Conservation (phyloP, 2,329 filamentous ascomycete genomes). For the Paraphaeosphaeria sporulosa region DNA sequence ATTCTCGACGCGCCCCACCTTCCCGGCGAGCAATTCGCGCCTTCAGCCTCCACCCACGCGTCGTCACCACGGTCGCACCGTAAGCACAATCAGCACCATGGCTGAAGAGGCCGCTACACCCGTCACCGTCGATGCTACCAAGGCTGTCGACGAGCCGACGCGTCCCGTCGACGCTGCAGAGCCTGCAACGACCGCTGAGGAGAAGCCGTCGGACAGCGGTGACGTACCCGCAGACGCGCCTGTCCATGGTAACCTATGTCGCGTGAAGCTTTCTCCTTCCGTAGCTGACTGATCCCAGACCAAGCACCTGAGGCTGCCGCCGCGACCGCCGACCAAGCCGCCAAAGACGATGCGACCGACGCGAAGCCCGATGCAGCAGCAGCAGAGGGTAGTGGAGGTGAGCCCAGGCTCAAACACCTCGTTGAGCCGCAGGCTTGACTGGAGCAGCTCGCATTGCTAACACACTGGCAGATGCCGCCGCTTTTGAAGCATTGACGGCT, state of each 20-base stretch:
- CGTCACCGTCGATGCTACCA: conserved; percentile 34
- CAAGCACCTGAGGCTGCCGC: conserved; percentile 30
- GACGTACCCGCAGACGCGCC: conserved; percentile 35
- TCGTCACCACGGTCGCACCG: conserved; percentile 43
- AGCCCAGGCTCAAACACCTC: conserved; percentile 18
- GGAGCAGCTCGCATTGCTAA: conserved; percentile 1
- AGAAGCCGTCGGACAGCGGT: conserved; percentile 38
- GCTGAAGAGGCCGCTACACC: conserved; percentile 44
- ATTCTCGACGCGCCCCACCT: conserved; percentile 35
- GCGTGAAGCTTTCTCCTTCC: conserved; percentile 2
- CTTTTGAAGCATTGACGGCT: conserved; percentile 46
- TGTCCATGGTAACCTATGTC: conserved; percentile 38
- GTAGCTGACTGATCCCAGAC: conserved; percentile 29
- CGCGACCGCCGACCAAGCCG: conserved; percentile 25
- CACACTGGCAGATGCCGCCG: conserved; percentile 31
- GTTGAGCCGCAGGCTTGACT: background rate
- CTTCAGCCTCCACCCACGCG: conserved; percentile 42
- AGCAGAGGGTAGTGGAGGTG: conserved; percentile 34
- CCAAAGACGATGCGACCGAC: conserved; percentile 33
- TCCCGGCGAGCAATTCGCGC: conserved; percentile 41
- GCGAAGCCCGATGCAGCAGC: conserved; percentile 32
- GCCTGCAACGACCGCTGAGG: conserved; percentile 37
- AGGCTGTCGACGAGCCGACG: conserved; percentile 40
- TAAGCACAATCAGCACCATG: conserved; percentile 45
- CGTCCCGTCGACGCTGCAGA: conserved; percentile 38